These are phyloP conservation scores for Nakazawaea wyomingensis DNA, from an alignment of 805 yeast genomes.

Conservation along the genomic window DNA sequence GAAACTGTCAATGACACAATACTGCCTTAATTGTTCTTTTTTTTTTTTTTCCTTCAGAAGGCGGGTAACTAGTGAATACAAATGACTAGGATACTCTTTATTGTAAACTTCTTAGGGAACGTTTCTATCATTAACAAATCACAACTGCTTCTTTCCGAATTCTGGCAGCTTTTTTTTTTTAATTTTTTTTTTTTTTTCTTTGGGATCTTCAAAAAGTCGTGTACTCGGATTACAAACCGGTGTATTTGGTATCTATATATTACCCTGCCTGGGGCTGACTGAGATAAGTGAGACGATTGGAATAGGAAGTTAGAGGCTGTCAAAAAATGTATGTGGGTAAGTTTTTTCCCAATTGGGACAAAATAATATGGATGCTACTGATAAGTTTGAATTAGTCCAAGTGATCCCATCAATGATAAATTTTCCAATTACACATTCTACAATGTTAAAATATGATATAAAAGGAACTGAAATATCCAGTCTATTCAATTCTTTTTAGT, in stretches of 20 bases:
- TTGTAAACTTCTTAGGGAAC: no score
- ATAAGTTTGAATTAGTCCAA: background rate
- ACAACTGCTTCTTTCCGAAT: background rate
- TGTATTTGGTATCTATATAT: background rate
- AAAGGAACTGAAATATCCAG: background rate
- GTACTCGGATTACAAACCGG: no score
- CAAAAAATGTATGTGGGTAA: background rate
- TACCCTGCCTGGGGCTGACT: background rate
- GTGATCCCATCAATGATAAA: background rate
- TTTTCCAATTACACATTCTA: background rate
- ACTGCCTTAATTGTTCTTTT: no score
- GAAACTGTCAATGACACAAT: background rate
- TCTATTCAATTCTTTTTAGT: background rate
- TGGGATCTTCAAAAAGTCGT: slow-evolving; percentile 2
- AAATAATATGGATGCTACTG: background rate
- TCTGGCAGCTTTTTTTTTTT: background rate
- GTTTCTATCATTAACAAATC: background rate
- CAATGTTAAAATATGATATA: background rate
- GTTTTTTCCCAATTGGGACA: slow-evolving; percentile 10
- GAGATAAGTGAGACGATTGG: no score
- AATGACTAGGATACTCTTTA: no score
- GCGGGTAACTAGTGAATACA: no score
- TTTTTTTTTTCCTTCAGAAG: no score
- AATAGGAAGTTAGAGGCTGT: background rate
- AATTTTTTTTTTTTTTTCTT: background rate